Evolutionary conservation across 768 basidiomycete species (phyloP), one percentile per base, ranked within the genome.

Genomic region (Tylopilus sp.): DNA sequence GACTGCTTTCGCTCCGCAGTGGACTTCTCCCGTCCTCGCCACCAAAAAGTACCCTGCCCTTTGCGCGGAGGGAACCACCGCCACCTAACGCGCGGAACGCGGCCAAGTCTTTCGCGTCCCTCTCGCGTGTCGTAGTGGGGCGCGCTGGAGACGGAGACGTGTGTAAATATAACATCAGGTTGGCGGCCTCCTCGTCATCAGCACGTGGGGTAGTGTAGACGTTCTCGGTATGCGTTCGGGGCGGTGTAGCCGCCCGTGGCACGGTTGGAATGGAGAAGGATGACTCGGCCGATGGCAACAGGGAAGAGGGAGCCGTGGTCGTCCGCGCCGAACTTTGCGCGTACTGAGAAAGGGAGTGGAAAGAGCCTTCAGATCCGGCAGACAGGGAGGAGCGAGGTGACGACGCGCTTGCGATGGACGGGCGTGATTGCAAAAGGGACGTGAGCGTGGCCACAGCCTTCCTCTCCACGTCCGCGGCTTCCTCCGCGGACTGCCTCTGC

Each of bases 131-230:
- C 38, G 76, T 77, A 16, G 76, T 70, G 21, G 80, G 78, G 36
- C 89, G 82, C 19, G 77, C 87, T 10, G 90, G 90, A 0, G 89
- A 91, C 0, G 90, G 90, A 1, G 88, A 91, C 7, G 89, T 91
- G 37, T 91, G 90, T 46, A 93, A 79, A 71, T 82, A 89, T 21
- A 92, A 73, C 83, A 93, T 87, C 40, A 92, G 71, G 63, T 89
- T 88, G n/a, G 91, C 89, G 0, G 90, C 91, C 63, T 92, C 91
- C 31, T 70, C 68, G 55, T 83, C 85, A 66, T 89, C 88, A 29
- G 84, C 82, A 73, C 81, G 55, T 76, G 77, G 52, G 63, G 80
- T 64, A 75, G 81, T 38, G 73, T 82, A 36, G 66, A 41, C 58
- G 64, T 59, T 72, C 71, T 72, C 57, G 3, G 54, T 52, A 1